Base-by-base conservation (phyloP, 495 filamentous ascomycete genomes). In the Aspergillus conjunctus region DNA sequence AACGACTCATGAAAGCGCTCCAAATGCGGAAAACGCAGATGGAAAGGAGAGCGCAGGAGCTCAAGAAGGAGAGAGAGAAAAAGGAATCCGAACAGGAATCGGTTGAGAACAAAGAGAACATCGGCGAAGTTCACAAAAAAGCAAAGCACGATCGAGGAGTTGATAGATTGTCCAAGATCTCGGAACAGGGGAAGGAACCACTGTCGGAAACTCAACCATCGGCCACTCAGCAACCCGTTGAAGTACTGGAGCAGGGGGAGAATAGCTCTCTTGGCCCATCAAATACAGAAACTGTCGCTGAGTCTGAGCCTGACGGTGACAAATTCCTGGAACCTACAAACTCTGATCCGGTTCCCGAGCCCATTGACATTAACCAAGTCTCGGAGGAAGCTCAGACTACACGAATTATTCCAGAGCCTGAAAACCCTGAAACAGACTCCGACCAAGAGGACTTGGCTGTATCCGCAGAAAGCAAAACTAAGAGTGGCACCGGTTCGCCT, bases 1-100 rank as follows among this genome's bases (percentile, higher is more conserved):
- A 89, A 64, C 83, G 92, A 62, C 78, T 98, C 59, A 90, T 96
- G 91, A 97, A 93, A 77, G 93, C 94, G 6, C 80, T 97, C 71
- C 89, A 98, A 64, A 77, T 97, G 46, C 83, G 94, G 41, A 92
- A 91, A 73, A 91, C 89, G 67, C 87, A 90, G 64, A 79, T 86
- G 80, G 83, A 75, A 17, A 81, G 75, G 56, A 68, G 70, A 41
- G 68, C 71, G n/a, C 69, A 73, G 30, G 69, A 73, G 20, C 44
- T 48, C 20, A 48, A 48, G 12, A 54, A 68, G 60, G 43, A 76
- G 71, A 58, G 70, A 66, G 43, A 39, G 55, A 55, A 65, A 17
- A 54, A 63, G 54, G 43, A 65, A 20, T 17, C 58, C 9, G 61
- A 49, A 22, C 17, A 39, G 3, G 54, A 61, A 34, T 26, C 56